Conservation (phyloP, 2,329 filamentous ascomycete genomes). For the Alternaria hordeiaustralica region DNA sequence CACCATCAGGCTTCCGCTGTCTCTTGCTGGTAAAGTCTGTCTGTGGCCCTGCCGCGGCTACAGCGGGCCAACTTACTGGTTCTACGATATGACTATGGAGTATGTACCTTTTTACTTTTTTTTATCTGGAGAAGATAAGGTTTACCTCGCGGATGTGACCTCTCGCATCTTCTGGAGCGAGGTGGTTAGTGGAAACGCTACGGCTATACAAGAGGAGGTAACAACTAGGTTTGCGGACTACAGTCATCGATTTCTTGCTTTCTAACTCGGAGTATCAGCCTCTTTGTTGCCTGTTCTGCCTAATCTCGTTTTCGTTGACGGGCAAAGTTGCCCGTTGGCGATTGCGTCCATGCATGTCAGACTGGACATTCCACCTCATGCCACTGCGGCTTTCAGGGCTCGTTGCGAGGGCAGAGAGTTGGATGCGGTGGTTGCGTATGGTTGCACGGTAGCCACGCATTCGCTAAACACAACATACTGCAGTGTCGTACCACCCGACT, state of each 20-base stretch:
- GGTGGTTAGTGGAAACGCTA: not conserved
- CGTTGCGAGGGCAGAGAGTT: not conserved
- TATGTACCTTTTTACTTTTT: not conserved
- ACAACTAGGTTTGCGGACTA: not conserved
- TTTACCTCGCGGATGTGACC: not conserved
- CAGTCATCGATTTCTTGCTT: not conserved
- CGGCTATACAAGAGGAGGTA: not conserved
- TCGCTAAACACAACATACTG: conserved; percentile 3
- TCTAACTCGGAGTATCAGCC: not conserved
- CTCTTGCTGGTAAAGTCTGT: not conserved
- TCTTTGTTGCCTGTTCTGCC: not conserved
- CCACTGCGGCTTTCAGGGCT: not conserved
- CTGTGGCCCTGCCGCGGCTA: not conserved
- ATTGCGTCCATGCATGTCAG: not conserved
- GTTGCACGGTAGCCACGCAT: conserved; percentile 28
- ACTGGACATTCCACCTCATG: not conserved
- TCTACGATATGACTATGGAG: not conserved
- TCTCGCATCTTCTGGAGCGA: not conserved
- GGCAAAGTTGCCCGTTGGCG: not conserved
- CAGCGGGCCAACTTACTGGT: not conserved
- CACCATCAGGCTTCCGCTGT: not conserved
- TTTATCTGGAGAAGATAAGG: not conserved
- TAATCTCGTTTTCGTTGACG: not conserved
- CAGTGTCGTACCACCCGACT: not conserved
- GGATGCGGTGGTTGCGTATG: conserved; percentile 10